Conservation (phyloP, 2,329 filamentous ascomycete genomes). For the Beauveria bassiana region DNA sequence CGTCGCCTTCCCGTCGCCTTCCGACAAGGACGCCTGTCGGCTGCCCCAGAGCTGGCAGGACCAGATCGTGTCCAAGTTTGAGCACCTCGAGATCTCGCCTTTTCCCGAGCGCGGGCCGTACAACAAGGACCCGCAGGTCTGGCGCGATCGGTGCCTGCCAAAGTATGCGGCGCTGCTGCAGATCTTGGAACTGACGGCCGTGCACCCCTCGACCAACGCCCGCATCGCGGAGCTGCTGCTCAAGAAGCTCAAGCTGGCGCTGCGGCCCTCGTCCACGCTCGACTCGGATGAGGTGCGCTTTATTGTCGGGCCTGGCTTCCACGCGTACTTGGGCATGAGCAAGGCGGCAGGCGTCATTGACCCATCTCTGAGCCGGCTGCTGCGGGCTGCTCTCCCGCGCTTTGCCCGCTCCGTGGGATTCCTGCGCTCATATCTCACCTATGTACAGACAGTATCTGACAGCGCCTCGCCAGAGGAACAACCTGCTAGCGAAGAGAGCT, state of each 20-base stretch:
- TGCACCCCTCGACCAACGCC: conserved; percentile 59
- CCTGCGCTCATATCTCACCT: conserved; percentile 53
- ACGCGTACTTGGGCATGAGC: conserved; percentile 61
- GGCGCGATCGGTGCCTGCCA: conserved; percentile 56
- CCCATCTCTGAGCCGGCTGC: conserved; percentile 51
- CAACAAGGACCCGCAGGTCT: conserved; percentile 53
- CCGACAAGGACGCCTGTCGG: conserved; percentile 45
- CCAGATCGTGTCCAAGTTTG: conserved; percentile 63
- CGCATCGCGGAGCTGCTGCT: conserved; percentile 59
- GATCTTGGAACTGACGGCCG: conserved; percentile 51
- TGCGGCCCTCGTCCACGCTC: conserved; percentile 52
- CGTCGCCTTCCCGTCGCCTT: conserved; percentile 47
- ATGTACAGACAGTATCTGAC: conserved; percentile 33
- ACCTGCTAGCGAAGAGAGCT: not conserved
- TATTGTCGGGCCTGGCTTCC: conserved; percentile 67
- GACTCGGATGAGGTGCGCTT: conserved; percentile 61
- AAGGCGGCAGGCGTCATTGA: conserved; percentile 52
- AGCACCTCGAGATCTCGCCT: conserved; percentile 53
- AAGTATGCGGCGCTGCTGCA: conserved; percentile 61
- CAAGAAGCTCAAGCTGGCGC: conserved; percentile 56
- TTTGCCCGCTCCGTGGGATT: conserved; percentile 62
- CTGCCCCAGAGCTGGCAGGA: conserved; percentile 65
- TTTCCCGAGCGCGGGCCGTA: conserved; percentile 58
- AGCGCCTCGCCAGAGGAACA: conserved; percentile 10
- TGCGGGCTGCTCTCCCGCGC: conserved; percentile 57